Evolutionary conservation across 257 asterid genomes (phyloP).

Genomic region (Eucommia ulmoides): DNA sequence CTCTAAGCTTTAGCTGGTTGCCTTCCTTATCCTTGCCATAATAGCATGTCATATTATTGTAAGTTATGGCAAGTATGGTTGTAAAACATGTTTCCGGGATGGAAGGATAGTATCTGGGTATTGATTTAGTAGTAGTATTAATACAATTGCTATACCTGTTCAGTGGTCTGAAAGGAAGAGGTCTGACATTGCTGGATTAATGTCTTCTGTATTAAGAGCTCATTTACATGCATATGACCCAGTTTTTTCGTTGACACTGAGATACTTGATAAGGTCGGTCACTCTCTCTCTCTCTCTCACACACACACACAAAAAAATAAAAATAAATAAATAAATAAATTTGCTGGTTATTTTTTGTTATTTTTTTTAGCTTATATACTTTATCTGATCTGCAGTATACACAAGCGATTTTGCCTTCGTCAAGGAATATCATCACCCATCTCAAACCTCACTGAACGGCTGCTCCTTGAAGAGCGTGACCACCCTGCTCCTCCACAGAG

Average conservation of each 20-base stretch:
- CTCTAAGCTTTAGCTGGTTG: too few species aligned
- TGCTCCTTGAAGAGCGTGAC: conserved; percentile 97
- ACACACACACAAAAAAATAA: too few species aligned
- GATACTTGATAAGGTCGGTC: conserved; percentile 76
- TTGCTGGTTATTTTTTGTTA: not conserved
- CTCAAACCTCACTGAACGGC: conserved; percentile 83
- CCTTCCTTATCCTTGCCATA: too few species aligned
- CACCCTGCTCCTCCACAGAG: conserved; percentile 68
- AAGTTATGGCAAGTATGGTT: too few species aligned
- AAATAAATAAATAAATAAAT: too few species aligned
- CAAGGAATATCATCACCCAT: conserved; percentile 83
- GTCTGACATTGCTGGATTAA: conserved; percentile 80
- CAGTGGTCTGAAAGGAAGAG: conserved; percentile 96
- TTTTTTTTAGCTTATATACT: not conserved
- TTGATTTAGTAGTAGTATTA: too few species aligned
- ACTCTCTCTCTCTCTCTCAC: conserved; percentile 1
- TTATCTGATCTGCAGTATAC: conserved; percentile 45
- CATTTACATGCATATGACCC: conserved; percentile 86
- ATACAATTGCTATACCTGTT: too few species aligned
- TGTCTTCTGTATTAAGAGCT: conserved; percentile 74
- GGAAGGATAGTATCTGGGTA: too few species aligned
- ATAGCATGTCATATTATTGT: too few species aligned
- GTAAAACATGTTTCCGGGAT: too few species aligned
- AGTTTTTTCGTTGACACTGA: conserved; percentile 74
- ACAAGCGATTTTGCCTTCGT: conserved; percentile 77